A percentile compares a stretch with the other conserved stretches of the same genome.
Conservation (phyloP, 805 yeast genomes). For the Candida quercuum region DNA sequence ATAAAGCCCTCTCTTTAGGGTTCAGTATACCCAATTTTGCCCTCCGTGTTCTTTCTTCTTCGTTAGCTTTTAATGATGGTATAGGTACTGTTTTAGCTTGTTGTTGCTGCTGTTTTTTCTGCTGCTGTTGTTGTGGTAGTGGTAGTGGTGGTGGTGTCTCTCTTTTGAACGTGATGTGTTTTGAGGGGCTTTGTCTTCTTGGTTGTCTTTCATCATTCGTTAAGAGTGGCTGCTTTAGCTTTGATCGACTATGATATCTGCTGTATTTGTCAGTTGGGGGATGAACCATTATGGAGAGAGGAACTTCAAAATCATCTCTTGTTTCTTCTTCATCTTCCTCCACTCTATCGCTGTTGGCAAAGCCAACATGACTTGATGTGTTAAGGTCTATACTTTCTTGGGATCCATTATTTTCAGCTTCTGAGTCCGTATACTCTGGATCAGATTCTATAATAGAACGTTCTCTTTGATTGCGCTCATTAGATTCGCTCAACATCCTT, state of each 20-base stretch:
- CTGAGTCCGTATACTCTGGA: constrained; percentile 10
- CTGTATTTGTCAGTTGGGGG: not conserved
- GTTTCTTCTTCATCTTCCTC: constrained; percentile 21
- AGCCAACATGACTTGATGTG: not conserved
- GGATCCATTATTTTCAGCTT: constrained; percentile 11
- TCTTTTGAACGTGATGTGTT: constrained; percentile 11
- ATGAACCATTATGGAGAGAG: constrained; percentile 14
- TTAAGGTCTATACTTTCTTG: not conserved
- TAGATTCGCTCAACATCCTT: not conserved
- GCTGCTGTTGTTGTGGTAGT: not conserved
- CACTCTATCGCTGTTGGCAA: constrained; percentile 9
- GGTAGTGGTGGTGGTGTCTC: constrained; percentile 2
- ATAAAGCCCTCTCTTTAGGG: constrained; percentile 73
- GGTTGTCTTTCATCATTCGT: not conserved
- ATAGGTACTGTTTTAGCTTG: no score
- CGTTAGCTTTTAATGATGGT: no score
- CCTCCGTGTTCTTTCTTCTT: constrained; percentile 21
- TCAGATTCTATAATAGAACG: constrained; percentile 23
- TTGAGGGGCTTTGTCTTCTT: not conserved
- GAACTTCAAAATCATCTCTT: constrained; percentile 17
- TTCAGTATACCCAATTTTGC: constrained; percentile 39
- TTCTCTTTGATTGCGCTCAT: constrained; percentile 3
- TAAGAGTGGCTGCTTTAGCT: not conserved
- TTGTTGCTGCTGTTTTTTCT: no score
- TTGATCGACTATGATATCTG: not conserved